Conservation (phyloP, 768 basidiomycete species). For the Tricholoma hemisulphureum region DNA sequence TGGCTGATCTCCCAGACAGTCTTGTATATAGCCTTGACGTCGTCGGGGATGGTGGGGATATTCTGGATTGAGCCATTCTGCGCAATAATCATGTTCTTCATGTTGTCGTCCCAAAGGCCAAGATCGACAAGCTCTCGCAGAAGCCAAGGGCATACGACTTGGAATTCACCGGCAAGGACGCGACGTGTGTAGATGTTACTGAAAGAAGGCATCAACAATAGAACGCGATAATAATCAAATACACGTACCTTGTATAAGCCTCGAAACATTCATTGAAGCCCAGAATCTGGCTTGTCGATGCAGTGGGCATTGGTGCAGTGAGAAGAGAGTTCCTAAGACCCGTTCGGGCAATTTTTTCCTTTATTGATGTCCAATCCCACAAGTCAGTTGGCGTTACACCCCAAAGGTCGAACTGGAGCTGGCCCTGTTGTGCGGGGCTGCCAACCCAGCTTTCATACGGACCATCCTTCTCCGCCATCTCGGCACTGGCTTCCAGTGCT, state of each 20-base stretch:
- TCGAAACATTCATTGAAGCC: conserved; percentile 99
- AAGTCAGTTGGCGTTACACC: conserved; percentile 82
- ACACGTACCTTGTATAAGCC: conserved; percentile 84
- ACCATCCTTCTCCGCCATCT: conserved; percentile 77
- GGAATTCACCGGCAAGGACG: conserved; percentile 99
- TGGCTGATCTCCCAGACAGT: conserved; percentile 99
- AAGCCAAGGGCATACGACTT: conserved; percentile 98
- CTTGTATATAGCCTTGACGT: conserved; percentile 98
- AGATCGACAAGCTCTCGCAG: conserved; percentile 96
- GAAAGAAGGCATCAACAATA: conserved; percentile 9
- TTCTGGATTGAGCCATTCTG: conserved; percentile 88
- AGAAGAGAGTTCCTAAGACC: conserved; percentile 91
- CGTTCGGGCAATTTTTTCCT: conserved; percentile 76
- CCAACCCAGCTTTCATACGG: conserved; percentile 89
- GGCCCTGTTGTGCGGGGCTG: conserved; percentile 84
- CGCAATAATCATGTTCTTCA: conserved; percentile 99
- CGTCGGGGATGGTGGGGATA: conserved; percentile 83
- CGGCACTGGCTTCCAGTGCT: conserved; percentile 85
- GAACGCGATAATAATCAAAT: background rate
- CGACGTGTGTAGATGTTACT: conserved; percentile 99
- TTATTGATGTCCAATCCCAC: conserved; percentile 92
- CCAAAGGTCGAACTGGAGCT: conserved; percentile 95
- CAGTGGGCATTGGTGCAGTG: conserved; percentile 98
- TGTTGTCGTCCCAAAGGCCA: conserved; percentile 94
- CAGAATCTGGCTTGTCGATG: conserved; percentile 96